Evolutionary conservation across 306 rosid genomes (phyloP), one percentile per base, ranked within the genome.

Genomic region (Lathyrus aphaca): DNA sequence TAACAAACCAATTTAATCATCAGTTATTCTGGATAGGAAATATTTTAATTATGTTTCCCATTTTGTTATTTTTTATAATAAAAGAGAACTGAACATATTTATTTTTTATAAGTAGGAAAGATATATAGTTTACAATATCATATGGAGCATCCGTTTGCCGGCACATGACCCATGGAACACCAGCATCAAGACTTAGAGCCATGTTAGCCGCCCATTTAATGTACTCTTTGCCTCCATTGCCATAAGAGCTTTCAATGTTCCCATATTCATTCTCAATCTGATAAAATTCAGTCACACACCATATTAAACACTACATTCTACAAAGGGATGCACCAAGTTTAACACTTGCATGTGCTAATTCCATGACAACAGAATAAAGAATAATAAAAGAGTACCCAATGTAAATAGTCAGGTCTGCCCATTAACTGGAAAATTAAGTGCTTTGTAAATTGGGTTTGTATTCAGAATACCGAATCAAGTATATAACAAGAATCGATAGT

Each of bases 141-240:
- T 58, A 73, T 53, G 98, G 98, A 84, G 98, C 97, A 81, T 94
- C 98, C 45, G 82, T 45, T 83, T 94, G 98, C 86, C 5, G 84
- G 93, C 98, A 94, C 98, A 94, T 94, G 84, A 94, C 89, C 98
- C 98, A 94, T 43, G 98, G 98, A 74, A 94, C 98, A 48, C 94
- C 96, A 74, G 98, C 91, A 72, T 82, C 95, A 65, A 94, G 96
- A 74, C 81, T 83, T 76, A 85, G 74, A 85, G 98, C 98, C 98
- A 94, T 90, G 76, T 61, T 73, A 58, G 96, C 96, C 9, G 94
- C 96, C 98, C 98, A 94, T 81, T 94, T 85, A 18, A 86, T 82
- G 68, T 94, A 94, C 57, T 90, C 87, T 80, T 94, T 87, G 68
- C 98, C 97, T 74, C 66, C 83, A 73, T 81, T 84, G 55, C 97